Percentiles rank a stretch among this genome's conserved stretches.
These are phyloP conservation scores for Populus alba DNA, from an alignment of 345 rosid species.

Conservation along the genomic window DNA sequence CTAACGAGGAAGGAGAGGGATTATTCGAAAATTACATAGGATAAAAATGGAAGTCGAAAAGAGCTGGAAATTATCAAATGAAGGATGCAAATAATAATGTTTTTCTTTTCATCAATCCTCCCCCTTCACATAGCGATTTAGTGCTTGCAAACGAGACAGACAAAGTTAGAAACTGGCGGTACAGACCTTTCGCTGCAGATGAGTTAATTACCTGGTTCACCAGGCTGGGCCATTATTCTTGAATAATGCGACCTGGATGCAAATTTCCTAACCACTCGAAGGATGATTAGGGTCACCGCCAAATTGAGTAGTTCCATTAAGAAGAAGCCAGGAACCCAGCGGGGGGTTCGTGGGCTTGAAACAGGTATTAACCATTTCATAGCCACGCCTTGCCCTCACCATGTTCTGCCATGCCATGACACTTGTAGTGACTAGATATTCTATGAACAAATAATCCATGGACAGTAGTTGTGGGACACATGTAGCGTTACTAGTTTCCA, in stretches of 20 bases:
- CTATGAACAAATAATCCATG: constrained; percentile 10
- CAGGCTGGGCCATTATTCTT: constrained; percentile 5
- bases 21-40: no score
- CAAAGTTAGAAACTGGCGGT: background rate
- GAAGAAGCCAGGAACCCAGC: constrained; percentile 20
- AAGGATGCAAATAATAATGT: no score
- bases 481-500: background rate
- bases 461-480: constrained; percentile 12
- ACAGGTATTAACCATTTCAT: background rate
- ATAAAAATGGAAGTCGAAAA: no score
- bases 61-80: no score
- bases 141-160: background rate
- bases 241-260: no score
- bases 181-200: background rate
- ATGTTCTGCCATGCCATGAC: background rate
- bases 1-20: no score
- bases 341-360: constrained; percentile 7
- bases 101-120: no score
- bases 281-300: constrained; percentile 25
- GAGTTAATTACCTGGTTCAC: background rate
- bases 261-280: background rate
- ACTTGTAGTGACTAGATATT: background rate
- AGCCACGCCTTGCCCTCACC: background rate
- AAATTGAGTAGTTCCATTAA: constrained; percentile 22
- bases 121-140: background rate